Evolutionary conservation across 1,139 yeast genomes (phyloP), one percentile per base, ranked within the genome.

Genomic region (Geotrichum cucujoidarum): DNA sequence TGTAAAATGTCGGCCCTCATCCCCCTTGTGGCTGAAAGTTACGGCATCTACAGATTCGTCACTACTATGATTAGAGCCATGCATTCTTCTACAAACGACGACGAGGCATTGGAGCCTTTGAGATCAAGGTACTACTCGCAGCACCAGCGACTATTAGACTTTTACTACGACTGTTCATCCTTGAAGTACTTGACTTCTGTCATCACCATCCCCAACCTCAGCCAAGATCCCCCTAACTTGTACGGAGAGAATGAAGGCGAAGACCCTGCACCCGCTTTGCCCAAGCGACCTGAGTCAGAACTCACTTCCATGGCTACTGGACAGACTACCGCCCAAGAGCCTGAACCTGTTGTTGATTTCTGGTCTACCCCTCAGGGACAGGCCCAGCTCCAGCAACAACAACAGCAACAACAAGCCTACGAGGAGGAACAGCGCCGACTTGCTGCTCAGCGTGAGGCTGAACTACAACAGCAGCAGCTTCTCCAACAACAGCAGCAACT

Each of bases 41-140:
- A 88, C 62, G 97, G 97, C 35, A 88, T 92, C 54, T 87, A 89
- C 68, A 84, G 89, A 64, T 92, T 90, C 60, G 73, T 85, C 54
- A 84, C 90, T 8, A 83, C 95, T 4, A 89, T 92, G 97, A 71
- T 90, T 56, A 78, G 96, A 57, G 97, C 95, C 0, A 75, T 92
- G 80, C 80, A 85, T 60, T 81, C 78, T 55, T 81, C 85, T 56
- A 76, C 90, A 47, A 87, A 83, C 39, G 82, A 80, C 37, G 86
- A 79, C 41, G 96, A 85, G 11, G 94, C 88, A 1, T 70, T 92
- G 54, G 78, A 77, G 53, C 92, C 92, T 3, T 71, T 92, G 56
- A 75, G 81, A 58, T 80, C 82, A 43, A 74, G 94, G 51, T 90
- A 81, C 61, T 76, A 76, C 56, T 73, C 83, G n/a, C 97, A 90